Percentiles rank a stretch among this genome's conserved stretches.
Conservation (phyloP, 2,329 filamentous ascomycete genomes). For the Alternaria infectoria region DNA sequence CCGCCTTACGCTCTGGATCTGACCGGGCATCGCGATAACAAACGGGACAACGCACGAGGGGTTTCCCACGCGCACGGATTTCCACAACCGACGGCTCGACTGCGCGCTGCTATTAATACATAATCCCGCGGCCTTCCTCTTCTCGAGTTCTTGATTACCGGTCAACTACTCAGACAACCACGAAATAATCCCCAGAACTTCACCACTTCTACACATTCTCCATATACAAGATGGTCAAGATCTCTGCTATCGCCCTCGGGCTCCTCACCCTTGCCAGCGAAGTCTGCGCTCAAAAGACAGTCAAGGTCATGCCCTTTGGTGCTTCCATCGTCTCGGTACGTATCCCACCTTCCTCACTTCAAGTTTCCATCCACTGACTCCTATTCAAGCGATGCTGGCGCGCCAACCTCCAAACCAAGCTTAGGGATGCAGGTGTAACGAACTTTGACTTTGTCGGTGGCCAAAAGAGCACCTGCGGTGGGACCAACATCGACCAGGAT, state of each 20-base stretch:
- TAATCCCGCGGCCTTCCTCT: not conserved
- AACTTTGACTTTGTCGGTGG: constrained; percentile 48
- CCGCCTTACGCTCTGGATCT: not conserved
- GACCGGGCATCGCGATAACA: not conserved
- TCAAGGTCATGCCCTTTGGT: constrained; percentile 47
- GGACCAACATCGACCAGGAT: constrained; percentile 51
- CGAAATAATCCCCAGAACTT: not conserved
- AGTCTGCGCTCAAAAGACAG: constrained; percentile 27
- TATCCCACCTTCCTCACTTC: not conserved
- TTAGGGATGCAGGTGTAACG: constrained; percentile 26
- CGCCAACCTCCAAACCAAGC: constrained; percentile 39
- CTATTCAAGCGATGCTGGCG: constrained; percentile 44
- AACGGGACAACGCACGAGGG: not conserved
- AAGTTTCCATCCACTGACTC: constrained; percentile 9
- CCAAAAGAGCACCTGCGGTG: constrained; percentile 43
- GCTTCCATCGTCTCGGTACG: constrained; percentile 44
- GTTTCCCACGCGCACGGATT: not conserved
- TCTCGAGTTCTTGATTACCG: not conserved
- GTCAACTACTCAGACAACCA: not conserved
- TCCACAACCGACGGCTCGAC: not conserved
- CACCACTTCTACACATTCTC: not conserved
- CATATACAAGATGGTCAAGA: constrained; percentile 28
- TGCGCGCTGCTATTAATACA: not conserved
- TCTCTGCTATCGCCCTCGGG: constrained; percentile 25
- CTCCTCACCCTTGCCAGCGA: constrained; percentile 27